Conservation (phyloP, 2,329 filamentous ascomycete species). For the Dendrostoma leiphaemia region DNA sequence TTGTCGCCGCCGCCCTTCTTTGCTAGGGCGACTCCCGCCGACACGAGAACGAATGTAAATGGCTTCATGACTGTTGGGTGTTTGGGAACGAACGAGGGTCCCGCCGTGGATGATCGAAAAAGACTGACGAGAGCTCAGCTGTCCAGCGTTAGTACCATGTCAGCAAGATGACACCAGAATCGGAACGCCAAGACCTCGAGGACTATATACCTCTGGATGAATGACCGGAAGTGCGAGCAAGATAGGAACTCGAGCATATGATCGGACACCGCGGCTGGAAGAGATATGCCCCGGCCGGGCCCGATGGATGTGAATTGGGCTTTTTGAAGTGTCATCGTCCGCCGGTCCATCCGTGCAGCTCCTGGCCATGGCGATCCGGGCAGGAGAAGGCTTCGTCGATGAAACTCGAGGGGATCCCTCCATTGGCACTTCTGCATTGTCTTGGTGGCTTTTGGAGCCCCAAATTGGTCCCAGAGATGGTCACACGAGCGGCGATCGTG, state of each 20-base stretch:
- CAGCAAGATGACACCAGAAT: background rate
- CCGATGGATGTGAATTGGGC: background rate
- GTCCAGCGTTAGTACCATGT: background rate
- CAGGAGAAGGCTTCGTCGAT: conserved; percentile 7
- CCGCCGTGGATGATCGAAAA: background rate
- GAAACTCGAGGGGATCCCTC: background rate
- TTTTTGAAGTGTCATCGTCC: background rate
- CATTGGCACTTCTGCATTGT: background rate
- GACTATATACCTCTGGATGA: background rate
- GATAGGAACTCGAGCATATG: background rate
- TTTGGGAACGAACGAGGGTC: conserved; percentile 4
- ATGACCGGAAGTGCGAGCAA: background rate
- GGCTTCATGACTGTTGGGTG: conserved; percentile 15
- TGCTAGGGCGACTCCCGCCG: conserved; percentile 20
- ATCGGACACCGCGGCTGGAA: background rate
- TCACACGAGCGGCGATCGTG: background rate
- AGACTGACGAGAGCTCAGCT: conserved; percentile 9
- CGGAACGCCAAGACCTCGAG: background rate
- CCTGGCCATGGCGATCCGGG: background rate
- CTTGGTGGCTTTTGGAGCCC: background rate
- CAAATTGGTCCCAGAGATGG: background rate
- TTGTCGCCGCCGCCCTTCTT: conserved; percentile 4
- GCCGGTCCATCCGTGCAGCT: background rate
- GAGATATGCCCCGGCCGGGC: background rate
- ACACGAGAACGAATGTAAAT: conserved; percentile 15